Evolutionary conservation across 805 yeast species (phyloP).

Genomic region (Helenozyma rhizophorensis): DNA sequence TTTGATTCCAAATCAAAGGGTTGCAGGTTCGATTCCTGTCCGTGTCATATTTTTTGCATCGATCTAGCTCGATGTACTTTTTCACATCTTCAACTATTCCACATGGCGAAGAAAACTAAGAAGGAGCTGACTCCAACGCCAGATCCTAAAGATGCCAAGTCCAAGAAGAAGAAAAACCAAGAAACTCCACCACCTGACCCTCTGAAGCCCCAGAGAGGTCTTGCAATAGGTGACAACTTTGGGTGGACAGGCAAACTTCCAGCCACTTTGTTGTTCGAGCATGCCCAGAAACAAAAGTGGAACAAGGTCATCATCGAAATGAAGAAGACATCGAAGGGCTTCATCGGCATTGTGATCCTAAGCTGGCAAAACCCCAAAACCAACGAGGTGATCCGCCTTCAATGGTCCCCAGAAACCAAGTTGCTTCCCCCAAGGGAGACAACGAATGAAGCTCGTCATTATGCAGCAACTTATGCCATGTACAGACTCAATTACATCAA

Average conservation of each 20-base stretch:
- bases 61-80: not conserved
- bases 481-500: slow-evolving; percentile 77
- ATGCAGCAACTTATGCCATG: slow-evolving; percentile 84
- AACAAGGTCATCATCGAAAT: slow-evolving; percentile 76
- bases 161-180: slow-evolving; percentile 3
- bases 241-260: slow-evolving; percentile 97
- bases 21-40: slow-evolving; percentile 24
- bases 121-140: slow-evolving; percentile 4
- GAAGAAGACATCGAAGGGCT: slow-evolving; percentile 46
- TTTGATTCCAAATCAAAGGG: slow-evolving; percentile 22
- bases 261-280: slow-evolving; percentile 77
- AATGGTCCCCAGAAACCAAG: slow-evolving; percentile 49
- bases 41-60: slow-evolving; percentile 13
- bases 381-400: slow-evolving; percentile 55
- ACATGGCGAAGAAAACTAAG: slow-evolving; percentile 10
- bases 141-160: slow-evolving; percentile 4
- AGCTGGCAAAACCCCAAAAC: slow-evolving; percentile 81
- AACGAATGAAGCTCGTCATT: slow-evolving; percentile 83
- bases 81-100: not conserved
- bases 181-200: slow-evolving; percentile 4
- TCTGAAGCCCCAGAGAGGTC: slow-evolving; percentile 36
- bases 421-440: slow-evolving; percentile 67
- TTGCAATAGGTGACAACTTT: slow-evolving; percentile 49
- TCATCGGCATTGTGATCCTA: slow-evolving; percentile 60
- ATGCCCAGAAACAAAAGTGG: slow-evolving; percentile 88